These are phyloP conservation scores for Daldinia sp. DNA, from an alignment of 2,329 filamentous ascomycete genomes.

Conservation along the genomic window DNA sequence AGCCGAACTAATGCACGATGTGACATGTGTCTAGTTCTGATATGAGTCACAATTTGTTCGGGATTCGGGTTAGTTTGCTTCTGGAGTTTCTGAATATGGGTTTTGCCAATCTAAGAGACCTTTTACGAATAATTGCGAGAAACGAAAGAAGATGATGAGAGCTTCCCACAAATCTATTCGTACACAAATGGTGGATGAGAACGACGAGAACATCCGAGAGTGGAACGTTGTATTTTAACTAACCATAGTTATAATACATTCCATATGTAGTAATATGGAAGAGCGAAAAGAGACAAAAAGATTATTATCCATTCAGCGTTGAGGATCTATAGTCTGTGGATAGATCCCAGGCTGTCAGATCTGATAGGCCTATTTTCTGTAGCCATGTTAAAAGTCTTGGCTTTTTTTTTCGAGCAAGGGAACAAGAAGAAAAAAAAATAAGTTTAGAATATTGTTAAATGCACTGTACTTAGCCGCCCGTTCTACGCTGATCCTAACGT, in stretches of 20 bases:
- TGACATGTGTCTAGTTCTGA: slow-evolving; percentile 45
- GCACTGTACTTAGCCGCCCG: slow-evolving; percentile 31
- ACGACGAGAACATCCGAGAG: slow-evolving; percentile 16
- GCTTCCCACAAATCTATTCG: slow-evolving; percentile 17
- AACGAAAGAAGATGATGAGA: not conserved
- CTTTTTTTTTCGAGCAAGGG: slow-evolving; percentile 6
- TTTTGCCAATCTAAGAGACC: slow-evolving; percentile 20
- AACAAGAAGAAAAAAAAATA: slow-evolving; percentile 14
- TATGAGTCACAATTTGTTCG: slow-evolving; percentile 49
- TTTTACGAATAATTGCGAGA: slow-evolving; percentile 4
- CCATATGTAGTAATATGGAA: slow-evolving; percentile 15
- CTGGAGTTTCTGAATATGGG: slow-evolving; percentile 19
- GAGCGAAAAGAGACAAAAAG: slow-evolving; percentile 18
- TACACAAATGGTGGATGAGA: not conserved
- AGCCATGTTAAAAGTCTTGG: slow-evolving; percentile 27
- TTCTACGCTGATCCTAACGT: slow-evolving; percentile 26
- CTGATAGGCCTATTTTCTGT: slow-evolving; percentile 43
- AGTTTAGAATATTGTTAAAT: not conserved
- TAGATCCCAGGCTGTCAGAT: slow-evolving; percentile 39
- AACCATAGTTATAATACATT: not conserved
- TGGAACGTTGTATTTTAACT: slow-evolving; percentile 37
- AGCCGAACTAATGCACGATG: slow-evolving; percentile 46
- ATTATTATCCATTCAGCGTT: slow-evolving; percentile 40
- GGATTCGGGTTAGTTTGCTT: slow-evolving; percentile 24
- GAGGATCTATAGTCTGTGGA: slow-evolving; percentile 40